Evolutionary conservation across 805 yeast genomes (phyloP), one percentile per base, ranked within the genome.

Genomic region (Isabelozyma heimii): DNA sequence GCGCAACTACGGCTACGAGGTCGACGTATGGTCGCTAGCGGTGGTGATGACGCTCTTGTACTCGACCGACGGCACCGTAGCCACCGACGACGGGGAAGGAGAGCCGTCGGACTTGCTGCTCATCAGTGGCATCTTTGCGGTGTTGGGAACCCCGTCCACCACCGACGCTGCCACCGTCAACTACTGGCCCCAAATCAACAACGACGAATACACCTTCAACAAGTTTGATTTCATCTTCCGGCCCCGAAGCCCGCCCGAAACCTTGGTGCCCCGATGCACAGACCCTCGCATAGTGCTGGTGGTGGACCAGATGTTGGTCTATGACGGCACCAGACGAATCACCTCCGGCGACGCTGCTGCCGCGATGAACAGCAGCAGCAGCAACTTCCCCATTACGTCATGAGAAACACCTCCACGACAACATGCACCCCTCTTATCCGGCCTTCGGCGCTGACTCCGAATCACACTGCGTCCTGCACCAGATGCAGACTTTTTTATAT

Each of bases 21-120:
- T 88, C 8, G 96, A 89, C 57, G 70, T 87, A 13, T 89, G 96
- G 96, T 70, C 87, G 1, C 61, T 81, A 15, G 95, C 89, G 0
- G 77, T 89, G 9, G 58, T 87, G 2, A 56, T 84, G 44, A 80
- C 84, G n/a, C 62, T 77, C 42, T 54, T 89, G 28, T 76, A 77
- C 52, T 69, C 75, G 17, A 28, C 40, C 4, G 47, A 57, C 28
- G 67, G 71, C 14, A 50, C 52, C 8, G 65, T 73, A 8, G 56
- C 58, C n/a, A 67, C 81, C 28, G 53, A 51, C 13, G 55, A 51
- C 14, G 51, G 62, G 17, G 60, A 61, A 0, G 61, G 58, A 10
- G 65, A 66, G 33, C 61, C 66, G 17, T 79, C 81, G 51, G 95
- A 89, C 55, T 69, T 89, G 42, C 72, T 77, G 3, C 69, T 89